Evolutionary conservation across 2,329 filamentous ascomycete species (phyloP), one percentile per base, ranked within the genome.

Genomic region (Colletotrichum lini): DNA sequence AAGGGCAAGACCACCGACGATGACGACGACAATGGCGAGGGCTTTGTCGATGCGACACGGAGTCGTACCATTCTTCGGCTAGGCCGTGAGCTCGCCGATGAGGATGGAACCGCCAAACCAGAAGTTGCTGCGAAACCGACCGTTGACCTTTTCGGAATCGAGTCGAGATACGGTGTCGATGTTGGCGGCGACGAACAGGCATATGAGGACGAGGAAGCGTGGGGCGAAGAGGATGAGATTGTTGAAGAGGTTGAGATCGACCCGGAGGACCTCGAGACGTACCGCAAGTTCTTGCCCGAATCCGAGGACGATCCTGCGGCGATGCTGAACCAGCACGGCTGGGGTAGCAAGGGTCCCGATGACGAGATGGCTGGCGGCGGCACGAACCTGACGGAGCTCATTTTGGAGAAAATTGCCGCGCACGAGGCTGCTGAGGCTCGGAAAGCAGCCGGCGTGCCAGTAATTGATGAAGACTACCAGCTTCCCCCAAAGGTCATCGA

Each of bases 401-500:
- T 99, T 74, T 84, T 99, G 70, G 92, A 96, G 79, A 98, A 97
- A 83, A 99, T 99, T 78, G 94, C 95, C 5, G 92, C 93, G 70
- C 94, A 97, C 77, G 96, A 99, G 84, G 93, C 94, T 4, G 87
- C 87, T 42, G 86, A 92, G 74, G 85, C 80, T 18, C 64, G 77
- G 73, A 64, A 82, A 84, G 78, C 78, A 38, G 79, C 79, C 47
- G 70, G 89, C 65, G 88, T 87, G 21, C 81, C 88, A 0, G 88
- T 90, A 2, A 93, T 96, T 74, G 95, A 97, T 73, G 95, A 97
- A 73, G 93, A 94, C 23, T 91, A 94, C 59, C 93, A 98, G 79
- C 86, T 99, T 62, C 95, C 95, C 2, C 92, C 92, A 53, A 98
- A 98, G 83, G 95, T 98, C 16, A 88, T 98, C 18, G 96, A 98